These are phyloP conservation scores for Cutaneotrichosporon spelunceum DNA, from an alignment of 1,284 basidiomycete genomes.

Conservation along the genomic window DNA sequence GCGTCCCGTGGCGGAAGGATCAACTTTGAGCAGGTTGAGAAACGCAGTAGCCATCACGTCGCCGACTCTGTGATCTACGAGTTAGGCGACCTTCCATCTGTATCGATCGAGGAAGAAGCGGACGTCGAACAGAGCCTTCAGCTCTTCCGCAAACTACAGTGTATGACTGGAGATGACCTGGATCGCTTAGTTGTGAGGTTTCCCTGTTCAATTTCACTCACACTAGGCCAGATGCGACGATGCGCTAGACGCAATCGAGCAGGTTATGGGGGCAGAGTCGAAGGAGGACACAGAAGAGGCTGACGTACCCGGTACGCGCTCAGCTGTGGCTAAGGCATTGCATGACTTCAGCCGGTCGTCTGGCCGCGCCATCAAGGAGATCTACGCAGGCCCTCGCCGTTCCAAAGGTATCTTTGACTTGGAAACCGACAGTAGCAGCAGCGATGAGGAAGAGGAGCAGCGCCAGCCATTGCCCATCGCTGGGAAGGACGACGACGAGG, in stretches of 20 bases:
- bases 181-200: conserved; percentile 69
- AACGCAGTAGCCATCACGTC: conserved; percentile 16
- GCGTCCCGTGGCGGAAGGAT: conserved; percentile 62
- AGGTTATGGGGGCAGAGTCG: conserved; percentile 25
- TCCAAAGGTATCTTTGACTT: conserved; percentile 31
- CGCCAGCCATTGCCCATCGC: background rate
- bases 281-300: conserved; percentile 13
- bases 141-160: conserved; percentile 78
- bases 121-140: conserved; percentile 65
- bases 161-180: conserved; percentile 74
- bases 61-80: conserved; percentile 44
- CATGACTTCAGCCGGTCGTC: conserved; percentile 63
- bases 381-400: conserved; percentile 60
- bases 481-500: conserved; percentile 6
- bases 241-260: conserved; percentile 44
- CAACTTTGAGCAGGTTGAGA: conserved; percentile 39
- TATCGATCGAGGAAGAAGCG: conserved; percentile 39
- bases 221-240: conserved; percentile 39
- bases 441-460: conserved; percentile 21
- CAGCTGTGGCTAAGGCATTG: conserved; percentile 66
- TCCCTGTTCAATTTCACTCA: background rate
- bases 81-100: conserved; percentile 50
- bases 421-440: conserved; percentile 30
- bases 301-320: conserved; percentile 63
- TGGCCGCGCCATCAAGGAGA: conserved; percentile 71